Percentiles rank a stretch among this genome's conserved stretches.
These are phyloP conservation scores for Dryas octopetala DNA, from an alignment of 306 rosid species.

Conservation along the genomic window DNA sequence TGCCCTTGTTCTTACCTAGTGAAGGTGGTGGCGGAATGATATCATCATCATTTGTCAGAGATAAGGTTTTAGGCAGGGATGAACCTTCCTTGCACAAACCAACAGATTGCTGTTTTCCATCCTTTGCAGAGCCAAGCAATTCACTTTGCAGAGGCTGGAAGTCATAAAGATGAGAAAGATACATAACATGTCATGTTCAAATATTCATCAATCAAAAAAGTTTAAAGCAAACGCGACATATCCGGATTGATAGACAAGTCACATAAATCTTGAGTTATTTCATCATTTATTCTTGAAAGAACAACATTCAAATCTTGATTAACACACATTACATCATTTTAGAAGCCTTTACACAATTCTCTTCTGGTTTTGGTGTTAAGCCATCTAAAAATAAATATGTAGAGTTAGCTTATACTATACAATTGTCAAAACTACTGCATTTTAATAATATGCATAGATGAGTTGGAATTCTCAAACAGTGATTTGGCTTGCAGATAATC, in stretches of 20 bases:
- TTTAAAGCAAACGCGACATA: not conserved
- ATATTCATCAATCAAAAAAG: not conserved
- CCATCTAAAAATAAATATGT: not conserved
- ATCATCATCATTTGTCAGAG: conserved; percentile 41
- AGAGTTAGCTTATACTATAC: not conserved
- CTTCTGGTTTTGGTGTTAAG: not conserved
- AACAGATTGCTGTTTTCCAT: conserved; percentile 31
- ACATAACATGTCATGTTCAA: not conserved
- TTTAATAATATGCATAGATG: not conserved
- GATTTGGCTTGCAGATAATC: not conserved
- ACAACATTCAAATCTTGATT: not conserved
- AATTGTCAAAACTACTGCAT: not conserved
- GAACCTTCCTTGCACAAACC: conserved; percentile 38
- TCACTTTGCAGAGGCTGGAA: conserved; percentile 53
- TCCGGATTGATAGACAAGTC: not conserved
- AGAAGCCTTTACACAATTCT: not conserved
- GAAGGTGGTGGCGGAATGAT: conserved; percentile 75
- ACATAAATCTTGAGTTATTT: not conserved
- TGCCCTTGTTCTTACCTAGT: conserved; percentile 53
- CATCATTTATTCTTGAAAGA: not conserved
- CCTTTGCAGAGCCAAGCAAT: conserved; percentile 39
- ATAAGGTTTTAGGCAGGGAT: conserved; percentile 37
- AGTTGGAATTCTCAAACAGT: not conserved
- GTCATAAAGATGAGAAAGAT: conserved; percentile 12
- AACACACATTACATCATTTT: not conserved